A percentile compares a stretch with the other conserved stretches of the same genome.
Conservation (phyloP, 108 stramenopile species). For the Nitzschia palea region DNA sequence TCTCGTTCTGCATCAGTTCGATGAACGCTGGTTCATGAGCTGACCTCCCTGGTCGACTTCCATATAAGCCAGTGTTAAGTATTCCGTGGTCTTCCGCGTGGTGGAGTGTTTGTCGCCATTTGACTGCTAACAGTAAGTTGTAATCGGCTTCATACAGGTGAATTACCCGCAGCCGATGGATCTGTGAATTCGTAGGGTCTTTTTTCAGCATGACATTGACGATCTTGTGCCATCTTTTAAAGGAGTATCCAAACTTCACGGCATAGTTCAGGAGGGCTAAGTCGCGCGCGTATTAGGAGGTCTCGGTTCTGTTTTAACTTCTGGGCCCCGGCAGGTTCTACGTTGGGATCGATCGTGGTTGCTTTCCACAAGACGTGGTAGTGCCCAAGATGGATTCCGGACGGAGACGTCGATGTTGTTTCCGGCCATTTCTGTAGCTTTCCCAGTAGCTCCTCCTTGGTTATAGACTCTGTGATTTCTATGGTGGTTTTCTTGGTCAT, state of each 20-base stretch:
- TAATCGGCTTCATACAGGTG: conserved; percentile 9
- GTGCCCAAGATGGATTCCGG: neutral
- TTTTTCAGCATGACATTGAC: neutral
- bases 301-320: no score
- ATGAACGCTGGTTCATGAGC: neutral
- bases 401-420: neutral
- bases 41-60: neutral
- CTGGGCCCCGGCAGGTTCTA: no score
- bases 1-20: neutral
- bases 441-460: neutral
- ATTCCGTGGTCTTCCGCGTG: neutral
- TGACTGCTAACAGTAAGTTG: neutral
- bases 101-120: neutral
- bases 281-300: no score
- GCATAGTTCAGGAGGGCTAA: neutral
- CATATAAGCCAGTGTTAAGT: neutral
- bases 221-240: neutral
- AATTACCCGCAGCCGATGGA: neutral
- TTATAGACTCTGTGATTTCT: neutral
- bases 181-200: neutral
- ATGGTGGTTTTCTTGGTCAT: no score
- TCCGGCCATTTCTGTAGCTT: neutral
- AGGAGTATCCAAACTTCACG: neutral
- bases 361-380: neutral
- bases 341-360: no score